These are phyloP conservation scores for Aspergillus fumigatus DNA, from an alignment of 2,329 filamentous ascomycete genomes.

Conservation along the genomic window DNA sequence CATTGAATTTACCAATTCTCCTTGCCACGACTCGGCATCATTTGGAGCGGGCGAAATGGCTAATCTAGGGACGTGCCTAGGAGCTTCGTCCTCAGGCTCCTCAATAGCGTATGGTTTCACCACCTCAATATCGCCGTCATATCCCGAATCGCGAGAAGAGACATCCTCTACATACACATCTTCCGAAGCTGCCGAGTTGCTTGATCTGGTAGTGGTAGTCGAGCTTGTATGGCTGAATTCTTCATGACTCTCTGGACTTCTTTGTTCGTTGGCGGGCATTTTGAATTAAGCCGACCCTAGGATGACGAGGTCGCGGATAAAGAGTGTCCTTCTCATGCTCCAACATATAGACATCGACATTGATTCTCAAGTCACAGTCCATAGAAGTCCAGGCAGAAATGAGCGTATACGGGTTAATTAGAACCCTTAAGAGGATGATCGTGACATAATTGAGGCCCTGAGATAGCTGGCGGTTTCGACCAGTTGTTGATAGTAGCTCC, in stretches of 20 bases:
- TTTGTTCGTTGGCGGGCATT: not conserved
- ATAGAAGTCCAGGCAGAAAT: not conserved
- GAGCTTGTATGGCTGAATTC: not conserved
- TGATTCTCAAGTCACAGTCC: not conserved
- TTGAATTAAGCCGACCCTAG: not conserved
- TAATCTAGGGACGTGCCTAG: not conserved
- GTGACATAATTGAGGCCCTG: not conserved
- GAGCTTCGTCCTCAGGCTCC: not conserved
- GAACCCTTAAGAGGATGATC: not conserved
- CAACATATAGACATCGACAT: not conserved
- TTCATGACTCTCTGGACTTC: not conserved
- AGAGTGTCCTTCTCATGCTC: not conserved
- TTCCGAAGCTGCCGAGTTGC: not conserved
- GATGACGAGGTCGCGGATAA: not conserved
- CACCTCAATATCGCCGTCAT: not conserved
- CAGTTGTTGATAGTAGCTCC: not conserved
- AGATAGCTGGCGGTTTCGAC: not conserved
- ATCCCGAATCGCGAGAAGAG: not conserved
- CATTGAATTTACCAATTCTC: constrained; percentile 32
- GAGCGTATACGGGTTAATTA: not conserved
- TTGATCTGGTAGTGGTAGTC: not conserved
- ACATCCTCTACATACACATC: not conserved
- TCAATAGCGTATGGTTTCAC: not conserved
- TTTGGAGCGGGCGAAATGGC: not conserved
- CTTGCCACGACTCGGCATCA: constrained; percentile 16